Evolutionary conservation across 306 rosid genomes (phyloP).

Genomic region (Prunus persica): Prunus_persica_NCBIv2 NC_034009.1:32079001-32079500

Average conservation of each 20-base stretch:
- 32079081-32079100: not conserved
- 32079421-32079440: constrained; percentile 51
- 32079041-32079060: constrained; percentile 84
- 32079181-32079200: constrained; percentile 41
- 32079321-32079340: constrained; percentile 40
- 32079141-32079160: not conserved
- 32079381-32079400: not conserved
- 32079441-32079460: constrained; percentile 38
- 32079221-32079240: constrained; percentile 66
- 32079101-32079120: not conserved
- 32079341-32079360: too few species aligned
- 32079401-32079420: constrained; percentile 36
- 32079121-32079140: not conserved
- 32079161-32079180: not conserved
- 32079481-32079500: constrained; percentile 42
- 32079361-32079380: not conserved
- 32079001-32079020: constrained; percentile 99
- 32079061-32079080: constrained; percentile 72
- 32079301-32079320: constrained; percentile 54
- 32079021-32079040: constrained; percentile 95
- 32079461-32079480: constrained; percentile 40
- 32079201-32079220: constrained; percentile 47
- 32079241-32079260: constrained; percentile 57
- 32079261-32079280: constrained; percentile 76
- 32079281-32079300: constrained; percentile 63